These are phyloP conservation scores for Podospora didyma DNA, from an alignment of 495 filamentous ascomycete species.

Conservation along the genomic window DNA sequence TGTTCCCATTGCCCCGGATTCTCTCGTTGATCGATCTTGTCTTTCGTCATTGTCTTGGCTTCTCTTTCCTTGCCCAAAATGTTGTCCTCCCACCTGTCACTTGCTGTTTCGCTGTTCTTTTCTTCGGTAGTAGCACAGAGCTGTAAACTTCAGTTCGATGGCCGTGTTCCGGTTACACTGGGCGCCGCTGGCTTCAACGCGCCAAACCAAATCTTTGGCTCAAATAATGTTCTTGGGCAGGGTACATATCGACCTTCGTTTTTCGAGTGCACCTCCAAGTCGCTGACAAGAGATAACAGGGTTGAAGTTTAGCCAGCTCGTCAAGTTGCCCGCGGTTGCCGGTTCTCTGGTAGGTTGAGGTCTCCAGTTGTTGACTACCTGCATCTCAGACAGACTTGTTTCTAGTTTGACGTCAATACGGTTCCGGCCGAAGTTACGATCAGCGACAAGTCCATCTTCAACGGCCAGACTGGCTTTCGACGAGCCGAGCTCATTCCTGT, in stretches of 20 bases:
- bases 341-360: constrained; percentile 20
- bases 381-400: not conserved
- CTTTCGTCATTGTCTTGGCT: not conserved
- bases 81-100: constrained; percentile 4
- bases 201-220: constrained; percentile 29
- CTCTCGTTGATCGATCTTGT: not conserved
- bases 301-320: constrained; percentile 24
- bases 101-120: constrained; percentile 1
- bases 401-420: constrained; percentile 28
- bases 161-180: constrained; percentile 24
- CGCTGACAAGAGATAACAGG: constrained; percentile 7
- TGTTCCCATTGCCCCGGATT: not conserved
- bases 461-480: constrained; percentile 44
- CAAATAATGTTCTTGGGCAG: constrained; percentile 28
- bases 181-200: constrained; percentile 26
- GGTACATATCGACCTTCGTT: not conserved
- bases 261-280: not conserved
- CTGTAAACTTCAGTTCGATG: constrained; percentile 36
- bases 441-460: constrained; percentile 48
- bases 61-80: constrained; percentile 2
- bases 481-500: constrained; percentile 43
- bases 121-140: constrained; percentile 19
- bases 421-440: constrained; percentile 31
- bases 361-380: not conserved
- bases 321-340: constrained; percentile 19